phyloP scores from a whole-genome alignment of 164 flowering plant genomes.

The Nymphaea thermarum region DNA sequence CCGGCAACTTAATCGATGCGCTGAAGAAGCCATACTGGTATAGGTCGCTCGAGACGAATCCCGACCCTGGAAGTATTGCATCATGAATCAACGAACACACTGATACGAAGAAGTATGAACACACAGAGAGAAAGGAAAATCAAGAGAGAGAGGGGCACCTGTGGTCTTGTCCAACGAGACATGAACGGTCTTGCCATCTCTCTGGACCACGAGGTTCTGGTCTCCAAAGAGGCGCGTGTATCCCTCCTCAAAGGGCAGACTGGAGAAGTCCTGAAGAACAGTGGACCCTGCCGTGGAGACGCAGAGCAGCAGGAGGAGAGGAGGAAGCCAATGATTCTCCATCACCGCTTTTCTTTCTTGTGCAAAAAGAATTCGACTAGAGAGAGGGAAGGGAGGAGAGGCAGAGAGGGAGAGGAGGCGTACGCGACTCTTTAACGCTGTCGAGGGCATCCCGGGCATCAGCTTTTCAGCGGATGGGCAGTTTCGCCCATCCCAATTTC shows the following conservation, averaged over 20 bases:
- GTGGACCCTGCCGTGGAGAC: background rate
- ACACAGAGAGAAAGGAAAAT: background rate
- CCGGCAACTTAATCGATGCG: conserved; percentile 75
- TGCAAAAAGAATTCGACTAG: too few species aligned
- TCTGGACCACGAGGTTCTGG: conserved; percentile 44
- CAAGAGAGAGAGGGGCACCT: conserved; percentile 28
- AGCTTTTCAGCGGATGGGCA: too few species aligned
- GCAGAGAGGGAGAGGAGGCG: too few species aligned
- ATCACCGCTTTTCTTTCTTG: too few species aligned
- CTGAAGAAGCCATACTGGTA: conserved; percentile 88
- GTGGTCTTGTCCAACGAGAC: conserved; percentile 55
- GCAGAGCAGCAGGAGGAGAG: background rate
- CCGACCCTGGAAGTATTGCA: conserved; percentile 45
- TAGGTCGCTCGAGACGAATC: conserved; percentile 76
- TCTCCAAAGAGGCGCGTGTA: conserved; percentile 72
- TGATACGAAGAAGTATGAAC: too few species aligned
- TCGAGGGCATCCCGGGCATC: too few species aligned
- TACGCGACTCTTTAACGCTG: too few species aligned
- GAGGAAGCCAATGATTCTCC: background rate
- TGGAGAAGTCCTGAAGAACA: conserved; percentile 7
- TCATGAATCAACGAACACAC: background rate
- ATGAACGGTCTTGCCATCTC: conserved; percentile 73
- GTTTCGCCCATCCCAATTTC: too few species aligned
- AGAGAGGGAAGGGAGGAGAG: too few species aligned
- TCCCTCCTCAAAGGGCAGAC: conserved; percentile 72